Evolutionary conservation across 2,329 filamentous ascomycete genomes (phyloP).

Genomic region (Colletotrichum tanaceti): DNA sequence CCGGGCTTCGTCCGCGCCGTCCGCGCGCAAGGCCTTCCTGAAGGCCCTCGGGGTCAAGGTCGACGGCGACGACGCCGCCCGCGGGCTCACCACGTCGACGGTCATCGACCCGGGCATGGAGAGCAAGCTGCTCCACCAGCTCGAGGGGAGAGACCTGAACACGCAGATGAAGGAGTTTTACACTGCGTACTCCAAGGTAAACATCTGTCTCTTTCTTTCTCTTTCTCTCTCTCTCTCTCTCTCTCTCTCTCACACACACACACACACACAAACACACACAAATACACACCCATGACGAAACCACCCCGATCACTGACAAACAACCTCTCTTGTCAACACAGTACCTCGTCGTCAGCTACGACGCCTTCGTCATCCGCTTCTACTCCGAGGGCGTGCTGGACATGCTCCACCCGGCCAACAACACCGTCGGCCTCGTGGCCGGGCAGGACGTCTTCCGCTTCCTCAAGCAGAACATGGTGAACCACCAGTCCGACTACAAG

Average conservation of each 20-base stretch:
- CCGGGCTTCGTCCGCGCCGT: constrained; percentile 16
- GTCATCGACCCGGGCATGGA: constrained; percentile 44
- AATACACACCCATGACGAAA: too few relatives aligned
- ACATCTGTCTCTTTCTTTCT: background rate
- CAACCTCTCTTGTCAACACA: background rate
- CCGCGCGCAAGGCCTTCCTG: constrained; percentile 29
- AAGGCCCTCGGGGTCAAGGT: constrained; percentile 25
- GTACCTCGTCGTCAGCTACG: constrained; percentile 44
- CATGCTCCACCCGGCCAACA: constrained; percentile 44
- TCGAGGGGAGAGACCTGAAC: constrained; percentile 45
- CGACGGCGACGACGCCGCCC: background rate
- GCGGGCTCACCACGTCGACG: background rate
- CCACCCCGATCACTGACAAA: background rate
- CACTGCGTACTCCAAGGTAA: constrained; percentile 46
- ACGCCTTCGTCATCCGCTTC: constrained; percentile 44
- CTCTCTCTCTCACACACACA: too few relatives aligned
- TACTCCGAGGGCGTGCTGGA: constrained; percentile 45
- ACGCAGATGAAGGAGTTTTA: constrained; percentile 47
- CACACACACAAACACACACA: too few relatives aligned
- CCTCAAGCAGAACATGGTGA: constrained; percentile 45
- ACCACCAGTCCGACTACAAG: constrained; percentile 44
- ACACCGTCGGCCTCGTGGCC: constrained; percentile 42
- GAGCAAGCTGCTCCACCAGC: constrained; percentile 42
- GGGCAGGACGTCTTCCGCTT: constrained; percentile 46
- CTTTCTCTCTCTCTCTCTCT: too few relatives aligned